phyloP scores from a whole-genome alignment of 202 grass and related monocot species.

The Musa balbisiana region DNA sequence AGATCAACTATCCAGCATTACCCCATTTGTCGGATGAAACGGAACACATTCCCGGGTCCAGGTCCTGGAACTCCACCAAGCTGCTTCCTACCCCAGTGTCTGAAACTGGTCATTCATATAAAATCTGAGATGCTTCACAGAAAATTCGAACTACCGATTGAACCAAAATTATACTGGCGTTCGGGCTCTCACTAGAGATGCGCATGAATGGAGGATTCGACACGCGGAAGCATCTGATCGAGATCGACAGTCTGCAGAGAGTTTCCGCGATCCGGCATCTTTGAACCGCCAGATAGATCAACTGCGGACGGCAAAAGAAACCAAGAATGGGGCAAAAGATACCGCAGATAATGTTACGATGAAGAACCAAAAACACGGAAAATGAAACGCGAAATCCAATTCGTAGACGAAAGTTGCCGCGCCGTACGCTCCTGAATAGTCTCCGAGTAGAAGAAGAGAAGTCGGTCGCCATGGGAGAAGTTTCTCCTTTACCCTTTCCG shows the following conservation, averaged over 20 bases:
- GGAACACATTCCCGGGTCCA: constrained; percentile 19
- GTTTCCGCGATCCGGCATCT: constrained; percentile 54
- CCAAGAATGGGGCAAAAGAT: neutral
- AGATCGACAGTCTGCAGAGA: constrained; percentile 53
- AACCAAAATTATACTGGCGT: neutral
- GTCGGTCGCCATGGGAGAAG: neutral
- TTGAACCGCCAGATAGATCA: constrained; percentile 49
- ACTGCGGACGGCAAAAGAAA: constrained; percentile 18
- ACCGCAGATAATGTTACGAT: neutral
- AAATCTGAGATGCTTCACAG: neutral
- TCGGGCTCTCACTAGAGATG: constrained; percentile 34
- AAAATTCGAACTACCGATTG: neutral
- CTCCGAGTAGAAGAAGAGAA: neutral
- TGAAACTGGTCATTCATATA: constrained; percentile 37
- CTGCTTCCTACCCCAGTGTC: constrained; percentile 64
- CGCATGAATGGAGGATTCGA: constrained; percentile 21
- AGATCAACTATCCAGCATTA: constrained; percentile 10
- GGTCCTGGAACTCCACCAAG: constrained; percentile 56
- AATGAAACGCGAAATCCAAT: neutral
- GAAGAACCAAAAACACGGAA: neutral
- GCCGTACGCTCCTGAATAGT: constrained; percentile 2
- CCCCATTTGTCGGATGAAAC: constrained; percentile 44
- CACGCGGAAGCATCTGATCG: constrained; percentile 29
- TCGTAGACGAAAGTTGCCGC: neutral
- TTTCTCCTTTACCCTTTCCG: too few species aligned